Base-by-base conservation (phyloP, 495 filamentous ascomycete species). In the Staphylotrichum tortipilum region DNA sequence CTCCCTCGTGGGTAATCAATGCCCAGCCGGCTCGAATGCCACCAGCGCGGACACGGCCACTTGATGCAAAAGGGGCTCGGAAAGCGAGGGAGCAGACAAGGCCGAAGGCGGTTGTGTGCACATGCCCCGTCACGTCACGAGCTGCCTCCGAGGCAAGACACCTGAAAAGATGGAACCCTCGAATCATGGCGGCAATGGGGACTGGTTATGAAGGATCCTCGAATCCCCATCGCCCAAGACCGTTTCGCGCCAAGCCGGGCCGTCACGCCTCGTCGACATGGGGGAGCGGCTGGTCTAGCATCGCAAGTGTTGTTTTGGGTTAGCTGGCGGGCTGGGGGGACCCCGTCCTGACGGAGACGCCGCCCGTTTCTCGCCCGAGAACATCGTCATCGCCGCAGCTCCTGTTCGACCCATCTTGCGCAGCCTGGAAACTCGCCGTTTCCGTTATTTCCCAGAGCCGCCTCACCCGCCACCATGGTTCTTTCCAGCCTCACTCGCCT, bases 241-340 rank as follows among this genome's bases (percentile, higher is more conserved):
- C 22, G 26, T 50, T 30, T 36, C 7, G 11, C 14, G 49, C 51
- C 28, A 50, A 52, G 49, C 29, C 40, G 53, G 50, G 26, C 50
- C n/a, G 19, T 58, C 36, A 46, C 51, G 39, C 44, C 44, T 49
- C 39, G 52, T 53, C n/a, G 46, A 54, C 60, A 63, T 45, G 60
- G 57, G 48, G 54, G 38, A 37, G 28, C 15, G 26, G 41, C 15
- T 9, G 31, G 15, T 7, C 41, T 44, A 31, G n/a, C n/a, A n/a
- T n/a, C n/a, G n/a, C n/a, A n/a, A 22, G 14, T 31, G 2, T 28
- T 19, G 41, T 21, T 31, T 29, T 31, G 11, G 21, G 43, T 31
- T 34, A 33, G 43, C 30, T 28, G 14, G 34, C 46, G 23, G 39
- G 39, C 22, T 33, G 29, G 28, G 48, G 47, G 35, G 29, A n/a